Conservation (phyloP, 495 filamentous ascomycete genomes). For the Aspergillus ostianus region DNA sequence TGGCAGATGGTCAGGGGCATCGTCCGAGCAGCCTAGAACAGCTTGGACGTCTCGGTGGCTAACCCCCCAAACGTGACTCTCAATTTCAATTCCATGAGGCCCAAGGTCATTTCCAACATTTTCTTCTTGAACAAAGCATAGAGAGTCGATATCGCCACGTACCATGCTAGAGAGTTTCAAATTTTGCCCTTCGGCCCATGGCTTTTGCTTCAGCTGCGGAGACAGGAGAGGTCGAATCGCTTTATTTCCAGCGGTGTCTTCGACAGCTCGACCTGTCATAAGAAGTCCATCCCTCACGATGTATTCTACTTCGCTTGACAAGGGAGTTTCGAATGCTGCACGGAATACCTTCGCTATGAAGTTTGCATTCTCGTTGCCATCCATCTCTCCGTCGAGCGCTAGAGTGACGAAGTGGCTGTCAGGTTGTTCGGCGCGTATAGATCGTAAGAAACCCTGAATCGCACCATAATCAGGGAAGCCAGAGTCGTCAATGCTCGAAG, state of each 20-base stretch:
- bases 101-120: background rate
- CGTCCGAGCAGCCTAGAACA: slow-evolving; percentile 14
- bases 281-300: slow-evolving; percentile 6
- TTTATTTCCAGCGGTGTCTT: background rate
- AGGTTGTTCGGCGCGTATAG: slow-evolving; percentile 10
- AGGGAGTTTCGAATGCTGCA: background rate
- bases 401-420: slow-evolving; percentile 21
- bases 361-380: background rate
- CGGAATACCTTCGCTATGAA: background rate
- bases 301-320: slow-evolving; percentile 4
- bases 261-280: background rate
- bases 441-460: slow-evolving; percentile 11
- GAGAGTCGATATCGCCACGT: background rate
- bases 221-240: slow-evolving; percentile 15
- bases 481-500: background rate
- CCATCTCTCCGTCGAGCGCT: slow-evolving; percentile 7
- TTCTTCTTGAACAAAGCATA: background rate
- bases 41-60: slow-evolving; percentile 1
- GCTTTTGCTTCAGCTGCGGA: no score
- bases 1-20: slow-evolving; percentile 12
- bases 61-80: background rate
- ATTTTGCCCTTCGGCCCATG: slow-evolving; percentile 11
- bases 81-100: slow-evolving; percentile 12
- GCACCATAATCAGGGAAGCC: slow-evolving; percentile 7
- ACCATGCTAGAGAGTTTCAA: background rate